Conservation (phyloP, 805 yeast genomes). For the Saccharomycopsis fodiens region DNA sequence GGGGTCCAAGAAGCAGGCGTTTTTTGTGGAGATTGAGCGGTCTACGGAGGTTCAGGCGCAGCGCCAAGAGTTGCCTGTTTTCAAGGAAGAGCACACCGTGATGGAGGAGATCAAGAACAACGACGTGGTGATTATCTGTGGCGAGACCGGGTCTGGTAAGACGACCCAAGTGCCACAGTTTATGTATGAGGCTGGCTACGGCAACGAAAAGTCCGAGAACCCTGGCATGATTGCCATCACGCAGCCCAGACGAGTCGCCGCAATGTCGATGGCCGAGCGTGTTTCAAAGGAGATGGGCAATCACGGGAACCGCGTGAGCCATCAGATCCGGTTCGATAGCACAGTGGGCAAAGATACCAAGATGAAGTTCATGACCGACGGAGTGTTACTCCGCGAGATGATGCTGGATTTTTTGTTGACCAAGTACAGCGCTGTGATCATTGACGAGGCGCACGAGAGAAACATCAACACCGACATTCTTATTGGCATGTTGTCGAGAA, state of each 20-base stretch:
- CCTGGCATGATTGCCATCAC: constrained; percentile 97
- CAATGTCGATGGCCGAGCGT: constrained; percentile 83
- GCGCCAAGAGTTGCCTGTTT: constrained; percentile 77
- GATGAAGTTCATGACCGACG: constrained; percentile 88
- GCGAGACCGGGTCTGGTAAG: constrained; percentile 98
- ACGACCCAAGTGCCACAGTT: constrained; percentile 98
- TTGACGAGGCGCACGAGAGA: constrained; percentile 98
- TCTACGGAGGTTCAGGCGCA: constrained; percentile 55
- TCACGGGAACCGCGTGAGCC: constrained; percentile 61
- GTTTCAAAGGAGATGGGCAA: constrained; percentile 71
- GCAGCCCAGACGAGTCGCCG: constrained; percentile 93
- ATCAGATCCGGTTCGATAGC: constrained; percentile 78
- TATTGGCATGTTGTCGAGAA: constrained; percentile 90
- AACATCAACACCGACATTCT: constrained; percentile 92
- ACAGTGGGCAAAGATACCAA: constrained; percentile 57
- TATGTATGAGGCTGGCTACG: constrained; percentile 87
- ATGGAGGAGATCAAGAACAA: constrained; percentile 95
- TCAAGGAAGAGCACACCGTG: constrained; percentile 80
- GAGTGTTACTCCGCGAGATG: constrained; percentile 89
- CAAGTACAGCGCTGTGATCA: constrained; percentile 78
- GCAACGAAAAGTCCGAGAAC: constrained; percentile 47
- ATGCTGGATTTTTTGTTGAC: constrained; percentile 75
- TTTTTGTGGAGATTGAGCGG: constrained; percentile 60
- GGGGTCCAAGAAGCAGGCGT: constrained; percentile 8
- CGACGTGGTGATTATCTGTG: constrained; percentile 85